Base-by-base conservation (phyloP, 257 asterid species). In the Mentha longifolia region DNA sequence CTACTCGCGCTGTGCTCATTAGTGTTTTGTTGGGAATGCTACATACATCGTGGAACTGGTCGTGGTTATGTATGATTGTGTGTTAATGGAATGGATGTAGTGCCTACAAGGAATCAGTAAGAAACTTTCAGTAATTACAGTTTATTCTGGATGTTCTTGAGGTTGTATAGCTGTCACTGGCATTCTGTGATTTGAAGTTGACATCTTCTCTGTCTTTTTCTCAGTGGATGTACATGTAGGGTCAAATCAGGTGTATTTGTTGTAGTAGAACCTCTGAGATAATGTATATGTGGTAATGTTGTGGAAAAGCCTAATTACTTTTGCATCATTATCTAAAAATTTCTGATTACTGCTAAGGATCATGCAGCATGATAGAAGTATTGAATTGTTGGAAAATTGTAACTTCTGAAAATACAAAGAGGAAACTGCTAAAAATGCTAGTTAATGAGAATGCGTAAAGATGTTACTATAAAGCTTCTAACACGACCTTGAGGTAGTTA, bases 161-260 rank as follows among this genome's bases (percentile, higher is more conserved):
- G 41, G 51, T 54, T 68, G 13, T 19, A 13, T 55, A n/a, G 37
- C 28, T 65, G 35, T 57, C 42, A 46, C 16, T 65, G 2, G 4
- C 41, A 14, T 63, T 64, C 17, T 25, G 3, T 31, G 45, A 20
- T 31, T 52, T 19, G 46, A 50, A 17, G 39, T 20, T 25, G 55
- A 33, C 25, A 54, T 68, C 47, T 45, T 22, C 45, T 22, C 13
- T 15, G 19, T 7, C 51, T 31, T 42, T 31, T 20, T n/a, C 63
- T 43, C 33, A 41, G 50, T 42, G 58, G 54, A 61, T 43, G 25
- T 22, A 22, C 25, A 22, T 22, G 28, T 31, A 16, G 28, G 8
- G 54, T n/a, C 52, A n/a, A 9, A 13, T 61, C 43, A 13, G 57
- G 47, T 50, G 50, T 60, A 49, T 22, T 25, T 60, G 64, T 52